Evolutionary conservation across 345 rosid species (phyloP).

Genomic region (Salix viminalis): DNA sequence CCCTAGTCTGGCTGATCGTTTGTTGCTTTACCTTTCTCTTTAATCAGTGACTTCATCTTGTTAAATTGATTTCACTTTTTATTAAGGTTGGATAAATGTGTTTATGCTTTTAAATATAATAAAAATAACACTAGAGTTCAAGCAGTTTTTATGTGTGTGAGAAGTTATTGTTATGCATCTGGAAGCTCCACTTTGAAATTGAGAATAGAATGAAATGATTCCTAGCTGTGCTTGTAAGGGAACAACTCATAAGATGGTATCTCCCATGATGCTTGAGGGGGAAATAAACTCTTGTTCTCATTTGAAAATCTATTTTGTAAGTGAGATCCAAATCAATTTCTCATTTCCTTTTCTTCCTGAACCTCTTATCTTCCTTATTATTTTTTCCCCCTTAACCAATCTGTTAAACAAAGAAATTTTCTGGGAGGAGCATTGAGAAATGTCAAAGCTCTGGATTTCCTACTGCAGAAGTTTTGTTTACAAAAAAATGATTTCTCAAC

Average conservation of each 20-base stretch:
- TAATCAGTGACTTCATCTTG: neutral
- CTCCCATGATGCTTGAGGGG: neutral
- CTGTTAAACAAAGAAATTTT: neutral
- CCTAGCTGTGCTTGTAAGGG: neutral
- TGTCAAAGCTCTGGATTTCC: neutral
- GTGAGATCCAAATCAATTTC: neutral
- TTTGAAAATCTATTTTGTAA: neutral
- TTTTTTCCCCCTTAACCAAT: neutral
- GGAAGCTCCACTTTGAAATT: neutral
- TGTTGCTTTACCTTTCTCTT: neutral
- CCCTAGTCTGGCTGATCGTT: neutral
- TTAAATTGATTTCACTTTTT: neutral
- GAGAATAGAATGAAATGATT: neutral
- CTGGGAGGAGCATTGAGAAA: neutral
- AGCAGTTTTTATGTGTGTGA: neutral
- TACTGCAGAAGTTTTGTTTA: neutral
- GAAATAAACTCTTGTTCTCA: neutral
- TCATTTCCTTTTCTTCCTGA: neutral
- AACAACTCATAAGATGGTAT: neutral
- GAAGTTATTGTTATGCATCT: neutral
- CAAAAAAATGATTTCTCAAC: neutral
- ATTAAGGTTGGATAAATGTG: neutral
- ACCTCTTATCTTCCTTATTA: neutral
- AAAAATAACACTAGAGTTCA: neutral
- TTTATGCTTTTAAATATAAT: neutral